Base-by-base conservation (phyloP, 2,329 filamentous ascomycete species). In the Aurifilum marmelostoma region DNA sequence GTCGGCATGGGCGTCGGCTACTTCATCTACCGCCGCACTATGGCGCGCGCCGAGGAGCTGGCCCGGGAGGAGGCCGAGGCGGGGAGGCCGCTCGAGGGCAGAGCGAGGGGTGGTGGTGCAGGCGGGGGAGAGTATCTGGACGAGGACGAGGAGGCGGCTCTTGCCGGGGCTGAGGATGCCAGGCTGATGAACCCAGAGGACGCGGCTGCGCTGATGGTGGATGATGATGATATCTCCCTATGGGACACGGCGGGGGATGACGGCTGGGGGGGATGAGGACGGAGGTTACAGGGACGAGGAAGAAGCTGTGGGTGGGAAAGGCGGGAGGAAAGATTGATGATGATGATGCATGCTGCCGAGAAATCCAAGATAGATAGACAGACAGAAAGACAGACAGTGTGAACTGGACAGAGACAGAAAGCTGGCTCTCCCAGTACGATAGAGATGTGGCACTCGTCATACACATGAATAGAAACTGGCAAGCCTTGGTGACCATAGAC, bases 21-120 rank as follows among this genome's bases (percentile, higher is more conserved):
- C 79, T 84, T 97, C 79, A 97, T 99, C 77, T 99, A 97, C 82
- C 86, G 86, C 66, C 84, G 87, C 70, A 91, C 88, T 67, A 89
- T 90, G 84, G 83, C 86, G 54, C 83, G 88, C 65, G 88, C 88
- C 24, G 84, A 84, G 63, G 85, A 89, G 78, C 80, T 91, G 43
- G 85, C 83, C 16, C 77, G 81, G 56, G 83, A 84, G 63, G 83
- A 83, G 63, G 79, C 74, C 29, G 77, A 78, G 47, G 77, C 63
- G 50, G 65, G 65, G 41, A 27, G 54, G 24, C 67, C 59, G 41
- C 39, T 69, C 34, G 71, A 59, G 34, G 66, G 67, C 63, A 41
- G 60, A 32, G 63, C 27, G 43, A 62, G 14, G 65, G 29, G 37
- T 7, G 11, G 37, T 39, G 37, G 37, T 11, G 59, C 69, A 29